These are phyloP conservation scores for Boletus coccyginus DNA, from an alignment of 768 basidiomycete species.

Conservation along the genomic window DNA sequence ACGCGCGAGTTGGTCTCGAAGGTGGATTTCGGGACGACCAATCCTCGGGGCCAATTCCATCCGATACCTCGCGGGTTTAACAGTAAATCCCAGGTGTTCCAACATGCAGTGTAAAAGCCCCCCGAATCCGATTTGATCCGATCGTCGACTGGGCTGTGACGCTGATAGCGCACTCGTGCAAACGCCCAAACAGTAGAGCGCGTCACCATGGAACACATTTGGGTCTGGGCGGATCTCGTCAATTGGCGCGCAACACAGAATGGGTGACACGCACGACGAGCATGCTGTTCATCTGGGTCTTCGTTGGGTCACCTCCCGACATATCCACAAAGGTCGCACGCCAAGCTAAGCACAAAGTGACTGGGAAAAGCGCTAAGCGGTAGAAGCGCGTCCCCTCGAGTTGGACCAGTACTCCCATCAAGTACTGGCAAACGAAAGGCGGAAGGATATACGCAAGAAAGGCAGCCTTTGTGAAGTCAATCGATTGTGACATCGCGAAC, in stretches of 20 bases:
- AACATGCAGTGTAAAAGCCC: constrained; percentile 14
- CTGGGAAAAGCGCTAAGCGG: constrained; percentile 49
- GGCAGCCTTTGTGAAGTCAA: constrained; percentile 20
- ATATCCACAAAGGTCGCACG: constrained; percentile 32
- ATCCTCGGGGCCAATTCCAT: constrained; percentile 26
- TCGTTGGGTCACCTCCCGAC: constrained; percentile 17
- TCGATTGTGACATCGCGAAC: constrained; percentile 3
- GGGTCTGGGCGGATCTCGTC: constrained; percentile 7
- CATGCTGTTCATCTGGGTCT: constrained; percentile 12
- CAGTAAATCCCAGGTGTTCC: constrained; percentile 29
- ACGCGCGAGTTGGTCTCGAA: constrained; percentile 7
- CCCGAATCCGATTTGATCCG: not conserved
- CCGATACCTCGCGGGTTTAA: constrained; percentile 25
- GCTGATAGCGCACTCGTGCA: constrained; percentile 13
- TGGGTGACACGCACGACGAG: constrained; percentile 18
- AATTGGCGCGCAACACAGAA: not conserved
- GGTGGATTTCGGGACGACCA: constrained; percentile 13
- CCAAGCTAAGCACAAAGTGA: constrained; percentile 44
- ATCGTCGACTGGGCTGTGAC: not conserved
- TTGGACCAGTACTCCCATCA: constrained; percentile 53
- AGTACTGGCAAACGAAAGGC: constrained; percentile 45
- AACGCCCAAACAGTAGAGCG: constrained; percentile 23
- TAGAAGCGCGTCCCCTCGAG: constrained; percentile 38
- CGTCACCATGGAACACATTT: constrained; percentile 12
- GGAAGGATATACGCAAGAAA: constrained; percentile 39